These are phyloP conservation scores for Vaccinium corymbosum DNA, from an alignment of 148 eudicot genomes.

Conservation along the genomic window DNA sequence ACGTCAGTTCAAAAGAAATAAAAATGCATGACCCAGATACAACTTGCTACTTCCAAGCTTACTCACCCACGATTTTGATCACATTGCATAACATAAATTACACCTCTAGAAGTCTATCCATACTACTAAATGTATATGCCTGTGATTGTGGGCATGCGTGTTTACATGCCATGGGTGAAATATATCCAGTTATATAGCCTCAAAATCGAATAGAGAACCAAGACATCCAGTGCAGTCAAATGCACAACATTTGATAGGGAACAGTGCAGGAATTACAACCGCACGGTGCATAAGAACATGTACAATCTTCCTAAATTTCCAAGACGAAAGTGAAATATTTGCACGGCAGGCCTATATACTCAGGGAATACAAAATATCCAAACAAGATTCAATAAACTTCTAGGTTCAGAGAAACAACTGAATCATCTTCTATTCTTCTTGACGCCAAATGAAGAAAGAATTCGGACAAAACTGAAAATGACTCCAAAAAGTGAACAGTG, in stretches of 20 bases:
- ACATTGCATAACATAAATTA: background rate
- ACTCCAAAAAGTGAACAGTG: background rate
- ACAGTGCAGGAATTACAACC: background rate
- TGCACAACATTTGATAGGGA: background rate
- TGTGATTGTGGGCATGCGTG: conserved; percentile 1
- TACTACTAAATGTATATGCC: background rate
- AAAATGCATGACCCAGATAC: background rate
- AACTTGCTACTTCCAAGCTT: background rate
- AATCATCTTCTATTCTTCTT: background rate
- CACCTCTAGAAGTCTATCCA: background rate
- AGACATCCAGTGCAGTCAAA: background rate
- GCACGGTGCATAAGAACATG: too few species aligned
- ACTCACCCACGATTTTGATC: background rate
- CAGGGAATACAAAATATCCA: background rate
- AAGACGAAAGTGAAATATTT: background rate
- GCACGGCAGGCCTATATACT: background rate
- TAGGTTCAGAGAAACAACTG: background rate
- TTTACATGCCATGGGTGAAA: background rate
- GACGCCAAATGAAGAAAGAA: background rate
- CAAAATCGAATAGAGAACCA: background rate
- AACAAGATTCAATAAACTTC: background rate
- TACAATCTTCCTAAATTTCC: background rate
- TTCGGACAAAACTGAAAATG: background rate
- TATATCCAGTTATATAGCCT: background rate
- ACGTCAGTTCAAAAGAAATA: too few species aligned